A percentile compares a stretch with the other conserved stretches of the same genome.
Evolutionary conservation across 306 rosid species (phyloP).

Genomic region (Quercus gilva): DNA sequence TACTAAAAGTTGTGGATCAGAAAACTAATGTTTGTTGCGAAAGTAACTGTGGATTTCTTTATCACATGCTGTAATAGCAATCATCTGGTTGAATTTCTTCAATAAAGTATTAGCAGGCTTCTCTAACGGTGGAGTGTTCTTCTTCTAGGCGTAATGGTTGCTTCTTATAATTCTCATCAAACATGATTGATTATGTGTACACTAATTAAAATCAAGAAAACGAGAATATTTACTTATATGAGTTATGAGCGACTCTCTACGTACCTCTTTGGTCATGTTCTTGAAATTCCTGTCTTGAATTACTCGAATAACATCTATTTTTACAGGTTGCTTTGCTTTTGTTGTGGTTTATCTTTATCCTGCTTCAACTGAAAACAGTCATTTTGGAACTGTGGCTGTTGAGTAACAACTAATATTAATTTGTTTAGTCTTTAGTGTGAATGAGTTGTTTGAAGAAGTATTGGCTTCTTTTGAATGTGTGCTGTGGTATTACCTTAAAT

Average conservation of each 20-base stretch:
- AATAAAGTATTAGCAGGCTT: background rate
- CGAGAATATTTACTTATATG: background rate
- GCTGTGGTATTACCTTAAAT: background rate
- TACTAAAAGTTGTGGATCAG: background rate
- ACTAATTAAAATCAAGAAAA: background rate
- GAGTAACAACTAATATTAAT: background rate
- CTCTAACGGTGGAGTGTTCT: background rate
- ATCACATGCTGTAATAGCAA: background rate
- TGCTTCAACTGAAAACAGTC: background rate
- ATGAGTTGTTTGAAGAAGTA: background rate
- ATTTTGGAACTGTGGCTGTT: background rate
- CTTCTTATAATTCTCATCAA: background rate
- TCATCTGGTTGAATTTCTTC: background rate
- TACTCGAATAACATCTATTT: background rate
- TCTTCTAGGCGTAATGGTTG: background rate
- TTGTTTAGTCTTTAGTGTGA: background rate
- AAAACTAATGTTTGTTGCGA: background rate
- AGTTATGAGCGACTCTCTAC: background rate
- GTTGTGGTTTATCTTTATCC: background rate
- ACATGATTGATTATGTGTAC: background rate
- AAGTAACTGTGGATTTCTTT: background rate
- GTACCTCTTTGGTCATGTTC: background rate
- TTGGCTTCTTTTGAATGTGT: background rate
- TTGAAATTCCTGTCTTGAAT: background rate
- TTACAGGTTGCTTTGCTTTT: background rate